These are phyloP conservation scores for Microdochium paspali DNA, from an alignment of 2,329 filamentous ascomycete genomes.

Conservation along the genomic window DNA sequence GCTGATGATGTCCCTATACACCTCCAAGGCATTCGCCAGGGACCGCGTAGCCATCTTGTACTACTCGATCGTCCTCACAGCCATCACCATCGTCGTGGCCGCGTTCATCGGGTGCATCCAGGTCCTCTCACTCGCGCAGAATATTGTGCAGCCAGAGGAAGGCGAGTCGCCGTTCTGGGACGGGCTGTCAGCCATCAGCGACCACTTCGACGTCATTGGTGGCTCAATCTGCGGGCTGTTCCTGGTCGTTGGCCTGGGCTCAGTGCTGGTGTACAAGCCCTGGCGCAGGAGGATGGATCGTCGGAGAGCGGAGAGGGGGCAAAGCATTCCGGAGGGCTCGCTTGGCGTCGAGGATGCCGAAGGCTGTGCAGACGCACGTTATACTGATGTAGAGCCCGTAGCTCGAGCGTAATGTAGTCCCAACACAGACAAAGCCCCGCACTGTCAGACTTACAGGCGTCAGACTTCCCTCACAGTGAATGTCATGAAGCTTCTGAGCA, in stretches of 20 bases:
- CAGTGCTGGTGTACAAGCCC: conserved; percentile 66
- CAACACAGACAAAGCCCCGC: too few species aligned
- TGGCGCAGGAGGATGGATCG: conserved; percentile 56
- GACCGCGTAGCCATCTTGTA: conserved; percentile 88
- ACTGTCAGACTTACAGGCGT: too few species aligned
- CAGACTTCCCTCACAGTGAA: too few species aligned
- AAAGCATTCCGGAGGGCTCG: background rate
- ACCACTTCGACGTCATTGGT: conserved; percentile 79
- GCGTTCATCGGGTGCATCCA: conserved; percentile 82
- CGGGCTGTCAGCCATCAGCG: conserved; percentile 65
- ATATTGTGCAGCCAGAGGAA: conserved; percentile 48
- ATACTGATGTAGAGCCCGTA: background rate
- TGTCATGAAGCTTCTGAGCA: too few species aligned
- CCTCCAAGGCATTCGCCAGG: conserved; percentile 64
- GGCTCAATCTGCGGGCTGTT: conserved; percentile 82
- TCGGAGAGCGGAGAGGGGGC: conserved; percentile 11
- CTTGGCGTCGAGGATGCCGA: background rate
- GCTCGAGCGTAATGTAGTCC: background rate
- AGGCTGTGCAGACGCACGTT: too few species aligned
- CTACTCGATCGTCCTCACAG: conserved; percentile 82
- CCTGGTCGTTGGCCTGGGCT: conserved; percentile 63
- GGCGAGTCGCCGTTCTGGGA: conserved; percentile 82
- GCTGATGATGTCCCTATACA: conserved; percentile 91
- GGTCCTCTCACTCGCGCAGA: conserved; percentile 66
- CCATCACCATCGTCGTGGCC: conserved; percentile 74